A percentile compares a stretch with the other conserved stretches of the same genome.
Conservation (phyloP, 164 flowering plant genomes). For the Aristolochia californica region DNA sequence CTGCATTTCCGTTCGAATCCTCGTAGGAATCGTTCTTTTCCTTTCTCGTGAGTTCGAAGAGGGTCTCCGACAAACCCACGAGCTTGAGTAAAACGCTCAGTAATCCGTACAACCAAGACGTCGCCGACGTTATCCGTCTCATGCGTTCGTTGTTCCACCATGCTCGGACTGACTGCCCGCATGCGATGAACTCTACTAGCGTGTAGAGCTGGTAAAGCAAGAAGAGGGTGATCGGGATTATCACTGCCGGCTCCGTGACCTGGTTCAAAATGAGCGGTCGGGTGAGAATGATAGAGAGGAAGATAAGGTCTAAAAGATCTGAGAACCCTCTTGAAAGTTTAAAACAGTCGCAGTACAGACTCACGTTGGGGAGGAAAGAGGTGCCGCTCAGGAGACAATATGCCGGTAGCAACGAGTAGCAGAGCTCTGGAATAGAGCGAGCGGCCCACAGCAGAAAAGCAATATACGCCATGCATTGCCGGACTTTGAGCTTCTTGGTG, state of each 20-base stretch:
- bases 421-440: conserved; percentile 36
- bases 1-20: conserved; percentile 4
- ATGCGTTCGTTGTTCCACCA: conserved; percentile 54
- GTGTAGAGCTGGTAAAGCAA: conserved; percentile 17
- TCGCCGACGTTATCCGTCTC: conserved; percentile 19
- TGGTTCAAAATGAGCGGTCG: not conserved
- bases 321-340: not conserved
- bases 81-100: conserved; percentile 24
- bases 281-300: not conserved
- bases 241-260: conserved; percentile 19
- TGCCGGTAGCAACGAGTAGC: conserved; percentile 41
- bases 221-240: conserved; percentile 19
- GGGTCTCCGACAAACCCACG: conserved; percentile 32
- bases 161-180: conserved; percentile 18
- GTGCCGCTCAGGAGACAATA: conserved; percentile 41
- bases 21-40: conserved; percentile 10
- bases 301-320: no score
- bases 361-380: conserved; percentile 45
- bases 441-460: conserved; percentile 18
- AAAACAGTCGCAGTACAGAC: not conserved
- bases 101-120: conserved; percentile 33
- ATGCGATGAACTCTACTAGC: conserved; percentile 24
- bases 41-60: conserved; percentile 39
- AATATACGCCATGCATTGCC: conserved; percentile 31
- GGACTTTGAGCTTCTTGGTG: conserved; percentile 24